Base-by-base conservation (phyloP, 1,284 basidiomycete genomes). In the Xerocomus subilludens region DNA sequence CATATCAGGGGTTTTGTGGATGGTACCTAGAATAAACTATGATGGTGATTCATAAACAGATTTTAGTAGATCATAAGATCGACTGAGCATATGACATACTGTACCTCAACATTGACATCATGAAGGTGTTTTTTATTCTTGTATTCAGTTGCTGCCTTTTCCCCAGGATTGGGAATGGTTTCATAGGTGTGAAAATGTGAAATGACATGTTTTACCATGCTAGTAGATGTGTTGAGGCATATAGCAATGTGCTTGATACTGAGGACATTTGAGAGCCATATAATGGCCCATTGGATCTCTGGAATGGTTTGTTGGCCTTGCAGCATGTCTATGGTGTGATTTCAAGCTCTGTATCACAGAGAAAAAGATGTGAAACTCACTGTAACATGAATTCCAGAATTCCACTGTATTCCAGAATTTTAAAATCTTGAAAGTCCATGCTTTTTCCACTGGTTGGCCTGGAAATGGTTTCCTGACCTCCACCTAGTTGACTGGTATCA, bases 1-100 rank as follows among this genome's bases (percentile, higher is more conserved):
- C 9, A 66, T 9, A 25, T 71, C 64, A 25, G 62, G 65, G 9
- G 36, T 32, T 10, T 49, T 55, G 30, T 45, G 21, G 2, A 71
- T 38, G 0, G 60, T 53, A 10, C 62, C 72, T 3, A 74, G 30
- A 20, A 71, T n/a, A 38, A 74, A 71, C 69, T 70, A 66, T 33
- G 8, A 8, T 14, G 33, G 47, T 18, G 32, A 33, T 56, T 10
- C 11, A 51, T 51, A 51, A 32, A 35, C 11, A 9, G 16, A 56
- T 42, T 42, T 9, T 42, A 42, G 38, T 47, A 58, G n/a, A n/a
- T n/a, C n/a, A n/a, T n/a, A n/a, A n/a, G n/a, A n/a, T n/a, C n/a
- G n/a, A n/a, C n/a, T n/a, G n/a, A n/a, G n/a, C n/a, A n/a, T n/a
- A n/a, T n/a, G n/a, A n/a, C n/a, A n/a, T n/a, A n/a, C n/a, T n/a